Conservation (phyloP, 2,329 filamentous ascomycete genomes). For the Ascochyta pisi region DNA sequence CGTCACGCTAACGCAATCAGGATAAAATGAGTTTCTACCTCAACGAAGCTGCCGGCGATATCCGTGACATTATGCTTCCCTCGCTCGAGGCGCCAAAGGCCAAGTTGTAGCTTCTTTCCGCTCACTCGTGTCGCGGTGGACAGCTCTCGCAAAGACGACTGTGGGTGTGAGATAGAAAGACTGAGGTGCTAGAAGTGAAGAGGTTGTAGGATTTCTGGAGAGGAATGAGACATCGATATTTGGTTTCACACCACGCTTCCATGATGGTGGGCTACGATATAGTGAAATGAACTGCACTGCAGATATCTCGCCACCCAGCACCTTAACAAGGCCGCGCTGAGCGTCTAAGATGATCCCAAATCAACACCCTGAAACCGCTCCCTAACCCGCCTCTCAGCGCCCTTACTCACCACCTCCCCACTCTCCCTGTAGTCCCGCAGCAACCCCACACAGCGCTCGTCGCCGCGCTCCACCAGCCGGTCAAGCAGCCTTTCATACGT, state of each 20-base stretch:
- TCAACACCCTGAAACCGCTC: conserved; percentile 18
- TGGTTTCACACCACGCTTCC: no score
- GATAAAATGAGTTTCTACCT: conserved; percentile 95
- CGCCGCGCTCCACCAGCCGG: conserved; percentile 14
- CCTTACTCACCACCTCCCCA: conserved; percentile 19
- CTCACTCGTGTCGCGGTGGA: no score
- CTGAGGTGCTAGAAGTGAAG: no score
- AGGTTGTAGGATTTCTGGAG: no score
- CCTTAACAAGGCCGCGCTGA: no score
- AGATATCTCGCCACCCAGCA: no score
- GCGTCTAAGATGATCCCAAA: no score
- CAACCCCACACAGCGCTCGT: conserved; percentile 28
- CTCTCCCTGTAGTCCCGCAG: conserved; percentile 26
- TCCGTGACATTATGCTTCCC: conserved; percentile 84
- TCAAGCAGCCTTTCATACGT: conserved; percentile 30
- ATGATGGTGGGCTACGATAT: no score
- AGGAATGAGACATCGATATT: no score
- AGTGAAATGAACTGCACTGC: no score
- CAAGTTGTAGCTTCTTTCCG: conserved; percentile 70
- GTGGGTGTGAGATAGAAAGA: no score
- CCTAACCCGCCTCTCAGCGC: conserved; percentile 22
- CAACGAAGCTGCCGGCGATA: conserved; percentile 89
- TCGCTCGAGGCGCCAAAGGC: conserved; percentile 82
- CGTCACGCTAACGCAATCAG: conserved; percentile 31
- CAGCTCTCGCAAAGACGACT: no score